Base-by-base conservation (phyloP, 352 stramenopile genomes). In the Globisporangium heterothallicum region DNA sequence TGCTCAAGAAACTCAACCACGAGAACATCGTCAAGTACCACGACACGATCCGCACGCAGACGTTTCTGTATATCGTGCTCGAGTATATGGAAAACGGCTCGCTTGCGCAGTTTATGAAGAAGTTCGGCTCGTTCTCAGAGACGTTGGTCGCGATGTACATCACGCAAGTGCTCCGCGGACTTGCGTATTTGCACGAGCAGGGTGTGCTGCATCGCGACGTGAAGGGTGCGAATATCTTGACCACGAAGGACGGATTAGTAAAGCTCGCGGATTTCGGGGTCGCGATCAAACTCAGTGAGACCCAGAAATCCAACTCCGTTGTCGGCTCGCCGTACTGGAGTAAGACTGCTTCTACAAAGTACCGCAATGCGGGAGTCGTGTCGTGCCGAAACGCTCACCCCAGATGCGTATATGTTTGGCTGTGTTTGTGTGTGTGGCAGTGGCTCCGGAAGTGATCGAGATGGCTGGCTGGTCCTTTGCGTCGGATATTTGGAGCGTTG, bases 1-100 rank as follows among this genome's bases (percentile, higher is more conserved):
- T 98, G 49, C 72, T 98, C 40, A 82, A 86, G 50, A 97, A 96
- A 63, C 70, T 98, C 16, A 92, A 97, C 36, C 92, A 98, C 54
- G 81, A 91, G 43, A 98, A 98, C 66, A 97, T 98, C 40, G 92
- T 98, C 59, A 96, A 97, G 71, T 97, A 97, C 68, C 84, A 94
- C 59, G 91, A 97, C 70, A 97, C 87, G 24, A 96, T 98, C 68
- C 85, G 88, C 63, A 92, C 82, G 40, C 74, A 88, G 42, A 70
- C 72, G 26, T 84, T 66, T 19, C 57, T 95, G 18, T 89, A 92
- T 58, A 95, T 95, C 56, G 80, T 95, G 38, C 66, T 95, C 13
- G 85, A 95, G 64, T 97, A 97, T 71, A 97, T 97, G 88, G 91
- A 97, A 55, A 96, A 97, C 54, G 90, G 90, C 22, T 97, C 86